These are phyloP conservation scores for Laguncularia racemosa DNA, from an alignment of 345 rosid genomes.

Conservation along the genomic window DNA sequence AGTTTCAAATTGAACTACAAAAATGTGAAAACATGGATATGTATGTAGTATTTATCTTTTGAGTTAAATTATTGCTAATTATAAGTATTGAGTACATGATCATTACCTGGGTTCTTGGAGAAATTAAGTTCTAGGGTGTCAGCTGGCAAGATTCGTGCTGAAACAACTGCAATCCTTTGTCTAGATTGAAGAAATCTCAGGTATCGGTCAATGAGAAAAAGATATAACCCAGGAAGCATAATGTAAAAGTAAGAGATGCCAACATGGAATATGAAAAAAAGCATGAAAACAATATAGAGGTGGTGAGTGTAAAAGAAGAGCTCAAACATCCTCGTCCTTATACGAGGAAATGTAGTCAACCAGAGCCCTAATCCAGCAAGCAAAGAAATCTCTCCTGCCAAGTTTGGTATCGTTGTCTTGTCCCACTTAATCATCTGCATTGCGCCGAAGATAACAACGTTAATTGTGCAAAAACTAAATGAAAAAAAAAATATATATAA, in stretches of 20 bases:
- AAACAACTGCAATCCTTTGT: constrained; percentile 30
- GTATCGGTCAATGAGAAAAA: constrained; percentile 70
- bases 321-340: constrained; percentile 61
- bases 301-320: constrained; percentile 73
- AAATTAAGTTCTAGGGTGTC: constrained; percentile 61
- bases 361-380: constrained; percentile 51
- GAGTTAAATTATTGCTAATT: not conserved
- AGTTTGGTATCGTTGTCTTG: constrained; percentile 29
- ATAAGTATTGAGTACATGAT: not conserved
- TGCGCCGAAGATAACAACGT: not conserved
- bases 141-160: constrained; percentile 65
- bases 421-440: constrained; percentile 52
- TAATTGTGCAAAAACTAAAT: not conserved
- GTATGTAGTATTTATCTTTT: too few relatives aligned
- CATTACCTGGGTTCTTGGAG: constrained; percentile 42
- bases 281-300: constrained; percentile 54
- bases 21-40: too few relatives aligned
- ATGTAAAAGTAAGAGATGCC: constrained; percentile 44
- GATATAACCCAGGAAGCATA: constrained; percentile 73
- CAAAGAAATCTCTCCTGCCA: constrained; percentile 68
- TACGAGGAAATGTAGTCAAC: constrained; percentile 54
- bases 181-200: constrained; percentile 71
- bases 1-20: too few relatives aligned
- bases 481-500: too few relatives aligned
- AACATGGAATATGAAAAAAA: constrained; percentile 64